Evolutionary conservation across 192 early-diverging fungal species (phyloP).

Genomic region (Backusella macrospora): DNA sequence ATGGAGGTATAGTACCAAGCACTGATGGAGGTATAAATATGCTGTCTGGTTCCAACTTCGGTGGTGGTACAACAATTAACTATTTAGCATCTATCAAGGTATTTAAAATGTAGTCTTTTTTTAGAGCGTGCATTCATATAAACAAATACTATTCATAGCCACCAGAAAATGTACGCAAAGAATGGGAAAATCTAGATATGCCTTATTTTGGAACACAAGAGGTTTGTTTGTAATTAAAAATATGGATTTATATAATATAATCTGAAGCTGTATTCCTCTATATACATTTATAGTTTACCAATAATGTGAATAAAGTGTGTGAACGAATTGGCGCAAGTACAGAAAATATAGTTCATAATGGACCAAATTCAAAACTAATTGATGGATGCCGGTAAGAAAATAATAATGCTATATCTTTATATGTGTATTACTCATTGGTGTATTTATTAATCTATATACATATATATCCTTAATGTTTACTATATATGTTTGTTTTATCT

Average conservation of each 20-base stretch:
- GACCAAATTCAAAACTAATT: slow-evolving; percentile 60
- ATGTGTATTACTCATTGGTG: too few species aligned
- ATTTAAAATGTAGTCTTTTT: slow-evolving; percentile 25
- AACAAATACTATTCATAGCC: slow-evolving; percentile 35
- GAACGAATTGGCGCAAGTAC: slow-evolving; percentile 57
- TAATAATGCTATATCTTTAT: too few species aligned
- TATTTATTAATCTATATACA: too few species aligned
- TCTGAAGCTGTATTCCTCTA: neutral
- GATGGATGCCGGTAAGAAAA: slow-evolving; percentile 61
- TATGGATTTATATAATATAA: neutral
- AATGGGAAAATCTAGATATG: slow-evolving; percentile 69
- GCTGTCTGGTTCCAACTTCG: slow-evolving; percentile 65
- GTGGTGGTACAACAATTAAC: slow-evolving; percentile 73
- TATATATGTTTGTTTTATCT: neutral
- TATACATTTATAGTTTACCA: slow-evolving; percentile 39
- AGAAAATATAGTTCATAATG: slow-evolving; percentile 59
- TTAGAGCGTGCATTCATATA: slow-evolving; percentile 31
- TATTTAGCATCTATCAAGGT: slow-evolving; percentile 42
- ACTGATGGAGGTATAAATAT: slow-evolving; percentile 57
- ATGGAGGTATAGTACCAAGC: slow-evolving; percentile 43
- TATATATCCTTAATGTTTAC: neutral
- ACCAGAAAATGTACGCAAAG: slow-evolving; percentile 64
- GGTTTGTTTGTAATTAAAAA: neutral
- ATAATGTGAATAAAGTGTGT: slow-evolving; percentile 53
- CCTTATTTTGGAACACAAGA: slow-evolving; percentile 50